phyloP scores from a whole-genome alignment of 176 grass and related monocot species.

The Pontederia paniculata region DNA sequence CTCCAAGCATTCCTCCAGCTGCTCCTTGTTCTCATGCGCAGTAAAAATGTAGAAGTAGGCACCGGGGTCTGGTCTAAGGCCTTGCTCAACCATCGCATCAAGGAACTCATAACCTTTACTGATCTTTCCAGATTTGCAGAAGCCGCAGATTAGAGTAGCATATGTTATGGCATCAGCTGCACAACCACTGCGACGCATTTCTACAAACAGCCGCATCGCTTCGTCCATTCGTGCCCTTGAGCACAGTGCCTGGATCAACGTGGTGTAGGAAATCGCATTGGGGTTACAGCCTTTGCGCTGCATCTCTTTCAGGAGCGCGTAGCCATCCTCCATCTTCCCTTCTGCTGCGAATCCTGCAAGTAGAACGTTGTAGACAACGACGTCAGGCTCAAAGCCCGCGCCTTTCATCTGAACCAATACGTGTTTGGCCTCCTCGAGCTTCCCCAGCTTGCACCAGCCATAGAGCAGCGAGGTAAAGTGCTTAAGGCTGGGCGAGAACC shows the following conservation, averaged over 20 bases:
- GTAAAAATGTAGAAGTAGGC: slow-evolving; percentile 60
- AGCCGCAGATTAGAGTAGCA: slow-evolving; percentile 48
- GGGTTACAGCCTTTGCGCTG: slow-evolving; percentile 47
- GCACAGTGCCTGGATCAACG: slow-evolving; percentile 82
- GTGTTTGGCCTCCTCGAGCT: slow-evolving; percentile 82
- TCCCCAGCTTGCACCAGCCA: slow-evolving; percentile 85
- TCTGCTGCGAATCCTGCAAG: slow-evolving; percentile 62
- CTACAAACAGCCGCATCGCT: slow-evolving; percentile 81
- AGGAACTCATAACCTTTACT: slow-evolving; percentile 65
- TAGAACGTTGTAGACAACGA: slow-evolving; percentile 87
- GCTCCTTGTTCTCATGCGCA: slow-evolving; percentile 64
- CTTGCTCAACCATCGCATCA: slow-evolving; percentile 44
- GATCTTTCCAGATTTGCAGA: slow-evolving; percentile 70
- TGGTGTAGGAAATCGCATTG: slow-evolving; percentile 83
- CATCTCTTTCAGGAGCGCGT: slow-evolving; percentile 66
- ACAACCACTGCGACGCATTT: slow-evolving; percentile 76
- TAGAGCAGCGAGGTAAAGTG: slow-evolving; percentile 83
- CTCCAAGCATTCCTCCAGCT: slow-evolving; percentile 83
- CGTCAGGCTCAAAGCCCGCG: slow-evolving; percentile 53
- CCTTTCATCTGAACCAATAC: slow-evolving; percentile 73
- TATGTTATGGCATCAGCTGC: slow-evolving; percentile 53
- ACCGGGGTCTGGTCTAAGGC: slow-evolving; percentile 43
- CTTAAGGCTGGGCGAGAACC: slow-evolving; percentile 41
- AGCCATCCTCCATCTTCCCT: slow-evolving; percentile 73
- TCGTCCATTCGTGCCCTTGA: slow-evolving; percentile 62